Evolutionary conservation across 768 basidiomycete genomes (phyloP).

Genomic region (Mycena rosella): DNA sequence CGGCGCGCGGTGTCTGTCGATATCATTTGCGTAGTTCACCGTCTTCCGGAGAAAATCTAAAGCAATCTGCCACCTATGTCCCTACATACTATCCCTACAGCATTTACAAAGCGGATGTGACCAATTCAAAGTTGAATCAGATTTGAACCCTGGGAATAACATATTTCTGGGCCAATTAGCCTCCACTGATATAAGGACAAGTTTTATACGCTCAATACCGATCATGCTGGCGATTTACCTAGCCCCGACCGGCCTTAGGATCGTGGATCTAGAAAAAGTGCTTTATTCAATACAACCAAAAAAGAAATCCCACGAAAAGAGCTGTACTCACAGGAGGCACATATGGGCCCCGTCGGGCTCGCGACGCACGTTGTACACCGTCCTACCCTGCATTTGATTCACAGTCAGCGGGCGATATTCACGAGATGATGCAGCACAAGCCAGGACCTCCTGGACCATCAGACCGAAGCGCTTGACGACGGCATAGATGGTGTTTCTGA

Average conservation of each 20-base stretch:
- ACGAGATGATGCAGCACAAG: neutral
- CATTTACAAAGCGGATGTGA: too few relatives aligned
- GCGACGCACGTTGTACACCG: slow-evolving; percentile 3
- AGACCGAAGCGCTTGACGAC: slow-evolving; percentile 9
- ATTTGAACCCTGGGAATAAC: neutral
- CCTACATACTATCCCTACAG: too few relatives aligned
- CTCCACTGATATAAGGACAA: neutral
- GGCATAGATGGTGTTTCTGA: slow-evolving; percentile 7
- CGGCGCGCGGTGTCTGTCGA: slow-evolving; percentile 16
- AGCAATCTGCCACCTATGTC: too few relatives aligned
- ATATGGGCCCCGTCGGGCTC: slow-evolving; percentile 9
- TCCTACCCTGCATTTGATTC: neutral
- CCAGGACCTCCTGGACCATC: slow-evolving; percentile 14
- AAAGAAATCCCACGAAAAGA: too few relatives aligned
- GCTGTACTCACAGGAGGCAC: slow-evolving; percentile 3
- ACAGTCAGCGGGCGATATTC: neutral
- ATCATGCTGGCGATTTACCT: too few relatives aligned
- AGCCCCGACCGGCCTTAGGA: neutral
- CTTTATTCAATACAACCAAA: too few relatives aligned
- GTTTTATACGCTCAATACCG: neutral
- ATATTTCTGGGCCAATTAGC: neutral
- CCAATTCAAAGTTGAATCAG: slow-evolving; percentile 13
- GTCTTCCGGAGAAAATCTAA: too few relatives aligned
- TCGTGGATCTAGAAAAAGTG: neutral
- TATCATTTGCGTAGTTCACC: slow-evolving; percentile 24